phyloP scores from a whole-genome alignment of 2,329 filamentous ascomycete genomes.

The Fusarium virguliforme region DNA sequence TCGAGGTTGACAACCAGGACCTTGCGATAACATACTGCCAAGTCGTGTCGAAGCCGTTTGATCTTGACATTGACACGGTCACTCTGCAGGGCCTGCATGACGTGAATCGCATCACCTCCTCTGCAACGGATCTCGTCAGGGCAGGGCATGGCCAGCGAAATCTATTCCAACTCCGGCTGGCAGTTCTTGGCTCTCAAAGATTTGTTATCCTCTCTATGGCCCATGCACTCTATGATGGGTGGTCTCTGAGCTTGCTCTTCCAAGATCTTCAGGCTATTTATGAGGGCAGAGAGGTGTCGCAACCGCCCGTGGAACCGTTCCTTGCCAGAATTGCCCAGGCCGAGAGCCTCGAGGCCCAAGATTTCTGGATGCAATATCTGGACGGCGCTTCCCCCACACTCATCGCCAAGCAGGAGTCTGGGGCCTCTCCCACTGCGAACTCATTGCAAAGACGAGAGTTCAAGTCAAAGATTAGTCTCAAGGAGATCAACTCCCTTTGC shows the following conservation, averaged over 20 bases:
- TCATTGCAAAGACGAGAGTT: conserved; percentile 38
- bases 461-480: conserved; percentile 9
- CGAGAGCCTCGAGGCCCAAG: conserved; percentile 44
- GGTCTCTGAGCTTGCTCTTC: conserved; percentile 84
- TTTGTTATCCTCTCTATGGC: conserved; percentile 80
- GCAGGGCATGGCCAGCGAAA: conserved; percentile 55
- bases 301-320: conserved; percentile 67
- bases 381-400: conserved; percentile 63
- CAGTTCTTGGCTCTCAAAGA: conserved; percentile 51
- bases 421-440: background rate
- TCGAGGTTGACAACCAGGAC: conserved; percentile 73
- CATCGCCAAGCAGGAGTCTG: conserved; percentile 37
- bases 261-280: conserved; percentile 80
- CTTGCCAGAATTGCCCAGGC: conserved; percentile 57
- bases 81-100: conserved; percentile 53
- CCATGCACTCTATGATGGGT: conserved; percentile 92
- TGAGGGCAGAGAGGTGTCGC: conserved; percentile 56
- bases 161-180: conserved; percentile 68
- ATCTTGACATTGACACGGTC: conserved; percentile 43
- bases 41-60: conserved; percentile 57
- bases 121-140: conserved; percentile 58
- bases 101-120: conserved; percentile 56
- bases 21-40: conserved; percentile 69
- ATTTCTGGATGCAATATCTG: conserved; percentile 83
- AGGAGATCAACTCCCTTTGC: conserved; percentile 70